phyloP scores from a whole-genome alignment of 2,329 filamentous ascomycete genomes.

The Hypoxylon sp. region DNA sequence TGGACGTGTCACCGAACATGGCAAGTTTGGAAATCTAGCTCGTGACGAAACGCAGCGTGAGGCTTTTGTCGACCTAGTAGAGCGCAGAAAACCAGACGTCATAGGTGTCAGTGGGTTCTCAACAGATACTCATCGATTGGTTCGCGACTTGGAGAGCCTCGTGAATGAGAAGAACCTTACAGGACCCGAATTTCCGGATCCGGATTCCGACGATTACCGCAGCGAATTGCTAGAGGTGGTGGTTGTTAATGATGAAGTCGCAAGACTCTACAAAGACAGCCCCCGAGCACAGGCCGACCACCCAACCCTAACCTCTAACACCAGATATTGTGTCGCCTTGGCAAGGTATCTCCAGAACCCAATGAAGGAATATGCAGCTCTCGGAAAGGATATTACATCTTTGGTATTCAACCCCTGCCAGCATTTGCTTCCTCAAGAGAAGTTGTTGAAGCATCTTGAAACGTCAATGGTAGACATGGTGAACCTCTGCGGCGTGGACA shows the following conservation, averaged over 20 bases:
- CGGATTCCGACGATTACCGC: conserved; percentile 80
- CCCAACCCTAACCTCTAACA: conserved; percentile 82
- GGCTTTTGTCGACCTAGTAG: conserved; percentile 83
- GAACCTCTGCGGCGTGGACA: conserved; percentile 94
- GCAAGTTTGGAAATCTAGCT: conserved; percentile 85
- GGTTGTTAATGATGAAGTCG: conserved; percentile 95
- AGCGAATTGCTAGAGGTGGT: conserved; percentile 89
- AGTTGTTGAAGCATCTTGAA: conserved; percentile 87
- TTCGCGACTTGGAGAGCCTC: conserved; percentile 84
- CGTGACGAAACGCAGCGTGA: conserved; percentile 77
- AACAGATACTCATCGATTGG: conserved; percentile 86
- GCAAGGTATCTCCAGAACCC: conserved; percentile 95
- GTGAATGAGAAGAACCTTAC: conserved; percentile 83
- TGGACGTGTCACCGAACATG: conserved; percentile 88
- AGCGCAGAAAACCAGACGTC: conserved; percentile 87
- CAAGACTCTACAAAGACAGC: conserved; percentile 95
- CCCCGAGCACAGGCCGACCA: conserved; percentile 84
- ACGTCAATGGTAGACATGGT: conserved; percentile 99
- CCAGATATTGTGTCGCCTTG: conserved; percentile 89
- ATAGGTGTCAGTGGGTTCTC: conserved; percentile 91
- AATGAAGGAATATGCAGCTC: conserved; percentile 94
- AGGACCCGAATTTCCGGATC: conserved; percentile 85
- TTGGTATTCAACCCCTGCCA: conserved; percentile 92
- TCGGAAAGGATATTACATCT: conserved; percentile 89
- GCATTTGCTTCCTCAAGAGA: conserved; percentile 87